A percentile compares a stretch with the other conserved stretches of the same genome.
These are phyloP conservation scores for Agrocybe praecox DNA, from an alignment of 768 basidiomycete species.

Conservation along the genomic window DNA sequence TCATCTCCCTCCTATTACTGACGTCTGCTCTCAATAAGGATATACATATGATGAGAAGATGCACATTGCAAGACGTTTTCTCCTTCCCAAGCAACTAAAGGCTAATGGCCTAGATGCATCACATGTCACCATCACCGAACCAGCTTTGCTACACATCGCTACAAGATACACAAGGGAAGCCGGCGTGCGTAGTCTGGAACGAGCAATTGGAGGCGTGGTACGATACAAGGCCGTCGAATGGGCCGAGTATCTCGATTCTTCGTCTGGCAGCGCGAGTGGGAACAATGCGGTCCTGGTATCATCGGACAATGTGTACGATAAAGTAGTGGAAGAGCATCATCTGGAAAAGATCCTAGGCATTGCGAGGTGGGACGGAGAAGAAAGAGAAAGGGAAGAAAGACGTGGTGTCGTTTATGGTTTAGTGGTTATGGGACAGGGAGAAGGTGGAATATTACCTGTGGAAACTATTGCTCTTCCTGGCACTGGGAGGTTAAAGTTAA, in stretches of 20 bases:
- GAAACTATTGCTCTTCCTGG: conserved; percentile 85
- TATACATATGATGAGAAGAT: conserved; percentile 93
- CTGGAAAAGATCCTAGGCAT: conserved; percentile 86
- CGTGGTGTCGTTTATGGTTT: conserved; percentile 84
- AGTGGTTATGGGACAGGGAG: conserved; percentile 87
- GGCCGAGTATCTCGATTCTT: conserved; percentile 63
- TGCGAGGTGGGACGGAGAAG: conserved; percentile 79
- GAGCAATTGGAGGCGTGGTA: conserved; percentile 87
- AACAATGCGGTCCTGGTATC: conserved; percentile 14
- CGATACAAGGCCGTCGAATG: conserved; percentile 92
- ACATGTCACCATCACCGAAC: conserved; percentile 68
- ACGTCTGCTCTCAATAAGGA: conserved; percentile 36
- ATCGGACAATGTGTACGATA: conserved; percentile 47
- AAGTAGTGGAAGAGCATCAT: conserved; percentile 65
- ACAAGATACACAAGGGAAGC: conserved; percentile 89
- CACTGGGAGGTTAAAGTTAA: conserved; percentile 70
- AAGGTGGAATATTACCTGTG: conserved; percentile 83
- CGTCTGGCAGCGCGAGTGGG: conserved; percentile 2
- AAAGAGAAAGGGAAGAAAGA: conserved; percentile 71
- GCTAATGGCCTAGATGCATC: conserved; percentile 72
- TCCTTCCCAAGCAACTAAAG: conserved; percentile 84
- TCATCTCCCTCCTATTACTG: neutral
- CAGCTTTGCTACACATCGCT: conserved; percentile 70
- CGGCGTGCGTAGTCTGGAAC: conserved; percentile 89
- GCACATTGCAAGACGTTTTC: conserved; percentile 83